Evolutionary conservation across 129 eudicot genomes (phyloP), one percentile per base, ranked within the genome.

Genomic region (Saussurea involucrata): DNA sequence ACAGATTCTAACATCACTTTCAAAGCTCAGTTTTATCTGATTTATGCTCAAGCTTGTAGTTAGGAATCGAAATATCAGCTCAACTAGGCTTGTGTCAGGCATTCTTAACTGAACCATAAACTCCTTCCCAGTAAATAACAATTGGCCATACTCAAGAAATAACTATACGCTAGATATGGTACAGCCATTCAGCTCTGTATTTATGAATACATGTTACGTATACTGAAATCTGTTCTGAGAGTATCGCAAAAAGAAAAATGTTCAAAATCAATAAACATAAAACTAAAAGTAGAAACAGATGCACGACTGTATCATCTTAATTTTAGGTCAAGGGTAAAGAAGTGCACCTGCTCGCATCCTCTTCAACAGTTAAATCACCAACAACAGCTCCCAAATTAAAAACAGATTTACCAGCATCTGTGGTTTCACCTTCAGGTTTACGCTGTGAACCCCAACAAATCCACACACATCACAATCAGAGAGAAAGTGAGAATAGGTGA

Each of bases 361-460:
- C 98, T 53, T 90, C 95, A 13, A 82, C 80, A 46, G 93, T 83
- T 73, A 90, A 83, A 79, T 93, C 96, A 63, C 92, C 96, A 75
- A 88, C 92, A 72, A 93, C 92, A 5, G 90, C 86, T 69, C 92
- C 94, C 79, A 93, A 78, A 83, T 90, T 92, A 69, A 92, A 78
- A 33, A 78, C 83, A 44, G 82, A 72, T 66, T 82, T 81, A 61
- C 66, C 63, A 68, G 82, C 80, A 70, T 78, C 88, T 33, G 44
- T 66, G 21, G 84, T 29, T 74, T 76, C 83, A 60, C 60, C 90
- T 78, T 63, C 81, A 37, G 84, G 33, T 64, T 81, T 85, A 64
- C 13, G 82, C 83, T 68, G 78, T 63, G 72, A 83, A 68, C 55
- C 69, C 65, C 68, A n/a, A 33, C 44, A 82, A 53, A 42, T 71